These are phyloP conservation scores for Martensiomyces pterosporus DNA, from an alignment of 192 early-diverging fungal genomes.

Conservation along the genomic window DNA sequence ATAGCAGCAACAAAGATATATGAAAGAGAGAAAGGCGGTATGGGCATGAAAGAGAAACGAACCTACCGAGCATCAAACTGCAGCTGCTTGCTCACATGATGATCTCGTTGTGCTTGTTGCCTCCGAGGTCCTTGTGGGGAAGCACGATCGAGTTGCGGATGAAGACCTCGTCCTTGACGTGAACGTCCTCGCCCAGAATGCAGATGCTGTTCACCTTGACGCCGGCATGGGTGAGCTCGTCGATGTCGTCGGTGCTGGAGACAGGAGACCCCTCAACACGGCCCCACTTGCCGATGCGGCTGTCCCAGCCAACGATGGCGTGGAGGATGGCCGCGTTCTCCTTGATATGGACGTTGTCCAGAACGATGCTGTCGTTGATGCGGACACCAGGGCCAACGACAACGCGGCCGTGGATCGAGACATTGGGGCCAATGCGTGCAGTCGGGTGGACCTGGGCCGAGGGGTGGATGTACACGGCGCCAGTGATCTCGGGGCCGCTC, in stretches of 20 bases:
- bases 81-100: constrained; percentile 69
- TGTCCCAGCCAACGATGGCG: constrained; percentile 91
- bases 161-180: constrained; percentile 87
- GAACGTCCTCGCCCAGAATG: constrained; percentile 90
- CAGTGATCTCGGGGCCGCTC: constrained; percentile 73
- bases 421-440: constrained; percentile 95
- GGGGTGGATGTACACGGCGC: constrained; percentile 93
- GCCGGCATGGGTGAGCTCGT: constrained; percentile 79
- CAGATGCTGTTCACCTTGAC: constrained; percentile 88
- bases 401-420: constrained; percentile 87
- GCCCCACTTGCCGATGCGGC: constrained; percentile 88
- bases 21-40: too few relatives aligned
- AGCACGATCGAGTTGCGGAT: constrained; percentile 97
- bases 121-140: constrained; percentile 94
- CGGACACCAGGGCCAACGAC: constrained; percentile 88
- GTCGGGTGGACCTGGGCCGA: constrained; percentile 89
- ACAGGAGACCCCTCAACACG: constrained; percentile 86
- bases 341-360: constrained; percentile 91
- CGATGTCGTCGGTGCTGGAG: constrained; percentile 56
- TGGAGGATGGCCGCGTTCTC: constrained; percentile 83
- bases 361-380: constrained; percentile 87
- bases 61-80: too few relatives aligned
- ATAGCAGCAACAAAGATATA: too few relatives aligned
- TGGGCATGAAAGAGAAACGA: neutral
- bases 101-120: constrained; percentile 88